A percentile compares a stretch with the other conserved stretches of the same genome.
These are phyloP conservation scores for Colletotrichum sp. DNA, from an alignment of 2,329 filamentous ascomycete genomes.

Conservation along the genomic window DNA sequence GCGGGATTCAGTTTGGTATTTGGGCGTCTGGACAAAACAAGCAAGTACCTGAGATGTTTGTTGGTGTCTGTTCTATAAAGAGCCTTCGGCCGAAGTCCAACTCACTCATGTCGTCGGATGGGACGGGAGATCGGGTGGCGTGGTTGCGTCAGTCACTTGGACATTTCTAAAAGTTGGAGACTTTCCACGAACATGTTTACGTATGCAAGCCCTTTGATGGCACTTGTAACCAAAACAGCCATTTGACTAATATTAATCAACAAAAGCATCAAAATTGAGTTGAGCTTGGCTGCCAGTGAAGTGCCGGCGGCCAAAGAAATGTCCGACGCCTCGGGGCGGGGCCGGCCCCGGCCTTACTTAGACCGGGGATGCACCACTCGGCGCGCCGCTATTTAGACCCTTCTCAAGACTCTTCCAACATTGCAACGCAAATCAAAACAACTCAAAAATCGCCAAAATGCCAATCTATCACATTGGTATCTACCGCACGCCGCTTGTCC, in stretches of 20 bases:
- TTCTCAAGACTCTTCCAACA: background rate
- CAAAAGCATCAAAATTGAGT: background rate
- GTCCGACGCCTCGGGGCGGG: background rate
- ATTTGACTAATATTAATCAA: background rate
- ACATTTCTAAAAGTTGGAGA: background rate
- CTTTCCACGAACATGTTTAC: background rate
- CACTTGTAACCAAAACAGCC: background rate
- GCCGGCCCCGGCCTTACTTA: background rate
- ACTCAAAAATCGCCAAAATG: background rate
- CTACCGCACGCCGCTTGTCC: too few species aligned
- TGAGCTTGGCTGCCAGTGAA: background rate
- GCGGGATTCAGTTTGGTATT: background rate
- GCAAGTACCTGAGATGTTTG: background rate
- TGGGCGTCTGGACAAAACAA: background rate
- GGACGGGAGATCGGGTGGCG: background rate
- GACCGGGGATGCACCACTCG: background rate
- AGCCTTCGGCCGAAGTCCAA: background rate
- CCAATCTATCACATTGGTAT: constrained; percentile 13
- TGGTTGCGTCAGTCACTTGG: background rate
- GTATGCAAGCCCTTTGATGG: background rate
- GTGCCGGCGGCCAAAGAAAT: background rate
- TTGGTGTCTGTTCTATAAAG: background rate
- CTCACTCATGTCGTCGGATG: background rate
- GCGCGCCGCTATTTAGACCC: background rate
- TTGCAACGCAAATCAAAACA: background rate